These are phyloP conservation scores for Zizania palustris DNA, from an alignment of 202 grass and related monocot species.

Conservation along the genomic window DNA sequence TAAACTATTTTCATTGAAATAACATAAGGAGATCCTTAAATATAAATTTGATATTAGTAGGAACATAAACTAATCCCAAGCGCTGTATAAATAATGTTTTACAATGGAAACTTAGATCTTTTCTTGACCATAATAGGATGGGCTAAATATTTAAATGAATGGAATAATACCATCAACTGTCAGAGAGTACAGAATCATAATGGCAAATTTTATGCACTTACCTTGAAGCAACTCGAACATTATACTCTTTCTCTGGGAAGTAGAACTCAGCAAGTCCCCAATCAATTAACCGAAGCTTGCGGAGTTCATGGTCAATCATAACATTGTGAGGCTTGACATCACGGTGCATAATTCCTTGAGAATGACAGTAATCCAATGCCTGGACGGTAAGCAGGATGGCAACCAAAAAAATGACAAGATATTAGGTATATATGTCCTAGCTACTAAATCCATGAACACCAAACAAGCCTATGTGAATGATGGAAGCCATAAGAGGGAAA, in stretches of 20 bases:
- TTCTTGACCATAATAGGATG: neutral
- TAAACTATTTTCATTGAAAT: constrained; percentile 23
- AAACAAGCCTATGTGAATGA: neutral
- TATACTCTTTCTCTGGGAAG: constrained; percentile 76
- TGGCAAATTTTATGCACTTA: constrained; percentile 30
- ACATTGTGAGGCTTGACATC: constrained; percentile 91
- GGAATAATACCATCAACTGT: neutral
- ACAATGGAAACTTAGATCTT: constrained; percentile 12
- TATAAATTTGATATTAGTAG: constrained; percentile 7
- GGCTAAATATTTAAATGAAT: neutral
- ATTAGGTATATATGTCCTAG: constrained; percentile 19
- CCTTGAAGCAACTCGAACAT: constrained; percentile 87
- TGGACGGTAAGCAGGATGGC: constrained; percentile 40
- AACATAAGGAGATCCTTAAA: constrained; percentile 3
- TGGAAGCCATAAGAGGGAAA: neutral
- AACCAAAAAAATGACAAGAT: constrained; percentile 9
- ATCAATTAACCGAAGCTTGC: constrained; percentile 81
- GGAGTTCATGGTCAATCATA: constrained; percentile 82
- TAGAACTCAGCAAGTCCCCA: constrained; percentile 89
- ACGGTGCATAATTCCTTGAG: constrained; percentile 88
- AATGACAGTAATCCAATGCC: constrained; percentile 84
- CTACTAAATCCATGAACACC: constrained; percentile 8
- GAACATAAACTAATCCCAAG: constrained; percentile 20
- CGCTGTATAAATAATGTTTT: neutral
- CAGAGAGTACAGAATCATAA: constrained; percentile 2